Evolutionary conservation across 768 basidiomycete genomes (phyloP), one percentile per base, ranked within the genome.

Genomic region (Neoboletus subvelutipes): DNA sequence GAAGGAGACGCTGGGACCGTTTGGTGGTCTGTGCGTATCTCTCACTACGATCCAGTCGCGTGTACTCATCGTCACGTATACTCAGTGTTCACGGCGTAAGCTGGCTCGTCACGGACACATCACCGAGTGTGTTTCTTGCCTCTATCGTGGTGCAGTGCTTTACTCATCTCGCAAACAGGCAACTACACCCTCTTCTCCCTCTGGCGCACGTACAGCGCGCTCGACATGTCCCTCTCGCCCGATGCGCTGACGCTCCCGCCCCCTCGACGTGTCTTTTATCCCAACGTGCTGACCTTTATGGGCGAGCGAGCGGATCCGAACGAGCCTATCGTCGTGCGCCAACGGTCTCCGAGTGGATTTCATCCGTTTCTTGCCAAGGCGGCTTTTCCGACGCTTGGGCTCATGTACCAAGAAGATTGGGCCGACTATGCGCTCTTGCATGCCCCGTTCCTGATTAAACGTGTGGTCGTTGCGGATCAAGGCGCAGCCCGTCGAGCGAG

Each of bases 371-470:
- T 87, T n/a, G 72, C 79, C 49, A 88, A 90, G 65, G 81, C 84
- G 0, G 85, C 87, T n/a, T 88, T 90, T 65, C 89, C 91, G 0
- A 80, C 78, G 17, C 78, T 88, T 59, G 82, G 78, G 2, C 71
- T 86, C 50, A 80, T 89, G 75, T 92, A 86, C 68, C 56, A 75
- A 18, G 81, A 86, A 56, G 92, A 94, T 64, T 93, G 91, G 83
- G 77, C 80, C 46, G 93, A 95, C 71, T 86, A 87, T 62, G 78
- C 80, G 37, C 77, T 80, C 55, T 82, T 91, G 64, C 76, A 78
- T 20, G 78, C 84, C 18, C 89, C 93, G 0, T 92, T 86, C 68
- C 64, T 94, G 18, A 73, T 92, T 52, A 87, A 90, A 61, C 85
- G 91, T 12, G 76, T 90, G 13, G 83, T 96, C 33, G 74, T 97